A percentile compares a stretch with the other conserved stretches of the same genome.
phyloP scores from a whole-genome alignment of 805 yeast species.

The Candida ulmi region DNA sequence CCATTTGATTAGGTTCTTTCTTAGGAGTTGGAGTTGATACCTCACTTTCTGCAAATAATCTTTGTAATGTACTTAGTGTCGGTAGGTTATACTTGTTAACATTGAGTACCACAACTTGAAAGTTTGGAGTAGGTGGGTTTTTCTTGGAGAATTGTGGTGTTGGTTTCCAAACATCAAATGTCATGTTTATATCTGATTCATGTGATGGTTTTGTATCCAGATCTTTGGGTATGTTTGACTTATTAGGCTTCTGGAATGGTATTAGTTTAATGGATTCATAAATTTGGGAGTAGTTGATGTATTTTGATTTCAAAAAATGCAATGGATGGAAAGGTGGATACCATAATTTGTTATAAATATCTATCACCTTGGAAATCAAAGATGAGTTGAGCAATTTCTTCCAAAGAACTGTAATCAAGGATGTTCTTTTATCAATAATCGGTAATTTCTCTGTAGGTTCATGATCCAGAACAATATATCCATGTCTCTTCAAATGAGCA shows the following conservation, averaged over 20 bases:
- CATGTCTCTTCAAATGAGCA: conserved; percentile 69
- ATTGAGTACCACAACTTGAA: conserved; percentile 57
- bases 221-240: not conserved
- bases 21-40: conserved; percentile 2
- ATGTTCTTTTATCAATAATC: not conserved
- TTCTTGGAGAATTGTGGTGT: conserved; percentile 62
- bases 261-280: conserved; percentile 26
- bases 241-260: conserved; percentile 9
- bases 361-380: not conserved
- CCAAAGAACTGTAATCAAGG: conserved; percentile 1
- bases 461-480: conserved; percentile 54
- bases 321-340: conserved; percentile 12
- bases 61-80: conserved; percentile 33
- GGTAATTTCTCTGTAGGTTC: conserved; percentile 8
- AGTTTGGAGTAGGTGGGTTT: conserved; percentile 68
- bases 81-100: conserved; percentile 43
- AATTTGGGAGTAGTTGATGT: conserved; percentile 24
- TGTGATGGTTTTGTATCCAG: too few relatives aligned
- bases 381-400: not conserved
- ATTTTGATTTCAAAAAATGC: conserved; percentile 13
- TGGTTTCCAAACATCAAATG: conserved; percentile 84
- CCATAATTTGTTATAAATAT: conserved; percentile 4
- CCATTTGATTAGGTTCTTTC: conserved; percentile 24
- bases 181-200: conserved; percentile 8
- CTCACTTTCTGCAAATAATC: conserved; percentile 21